Percentiles rank a stretch among this genome's conserved stretches.
Evolutionary conservation across 345 rosid genomes (phyloP).

Genomic region (Mallotus nudiflorus): DNA sequence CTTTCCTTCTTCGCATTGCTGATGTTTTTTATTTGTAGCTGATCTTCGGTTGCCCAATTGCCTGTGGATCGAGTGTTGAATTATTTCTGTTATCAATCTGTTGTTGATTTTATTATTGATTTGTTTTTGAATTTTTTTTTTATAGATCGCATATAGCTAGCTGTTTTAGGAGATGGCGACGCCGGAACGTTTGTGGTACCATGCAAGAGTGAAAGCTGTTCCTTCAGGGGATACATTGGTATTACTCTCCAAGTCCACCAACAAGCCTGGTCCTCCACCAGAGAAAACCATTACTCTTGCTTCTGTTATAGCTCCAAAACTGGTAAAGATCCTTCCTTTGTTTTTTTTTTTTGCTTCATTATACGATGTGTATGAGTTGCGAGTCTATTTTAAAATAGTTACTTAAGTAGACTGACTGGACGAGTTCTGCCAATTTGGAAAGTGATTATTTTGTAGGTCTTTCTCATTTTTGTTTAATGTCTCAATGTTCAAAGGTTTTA

Average conservation of each 20-base stretch:
- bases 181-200: conserved; percentile 40
- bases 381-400: no score
- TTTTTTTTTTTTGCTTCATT: no score
- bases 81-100: neutral
- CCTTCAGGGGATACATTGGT: conserved; percentile 89
- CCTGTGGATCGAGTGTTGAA: neutral
- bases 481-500: no score
- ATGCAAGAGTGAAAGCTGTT: conserved; percentile 84
- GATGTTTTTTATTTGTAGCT: neutral
- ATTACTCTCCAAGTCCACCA: conserved; percentile 54
- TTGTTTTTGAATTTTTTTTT: neutral
- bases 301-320: conserved; percentile 76
- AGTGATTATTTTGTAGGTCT: neutral
- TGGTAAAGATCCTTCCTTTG: no score
- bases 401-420: no score
- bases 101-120: neutral
- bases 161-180: conserved; percentile 24
- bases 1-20: neutral
- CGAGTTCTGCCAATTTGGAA: no score
- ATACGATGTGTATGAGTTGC: no score
- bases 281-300: conserved; percentile 84
- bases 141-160: conserved; percentile 12
- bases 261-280: conserved; percentile 76
- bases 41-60: no score
- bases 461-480: neutral